phyloP scores from a whole-genome alignment of 2,329 filamentous ascomycete genomes.

The Ophiostoma quercus region DNA sequence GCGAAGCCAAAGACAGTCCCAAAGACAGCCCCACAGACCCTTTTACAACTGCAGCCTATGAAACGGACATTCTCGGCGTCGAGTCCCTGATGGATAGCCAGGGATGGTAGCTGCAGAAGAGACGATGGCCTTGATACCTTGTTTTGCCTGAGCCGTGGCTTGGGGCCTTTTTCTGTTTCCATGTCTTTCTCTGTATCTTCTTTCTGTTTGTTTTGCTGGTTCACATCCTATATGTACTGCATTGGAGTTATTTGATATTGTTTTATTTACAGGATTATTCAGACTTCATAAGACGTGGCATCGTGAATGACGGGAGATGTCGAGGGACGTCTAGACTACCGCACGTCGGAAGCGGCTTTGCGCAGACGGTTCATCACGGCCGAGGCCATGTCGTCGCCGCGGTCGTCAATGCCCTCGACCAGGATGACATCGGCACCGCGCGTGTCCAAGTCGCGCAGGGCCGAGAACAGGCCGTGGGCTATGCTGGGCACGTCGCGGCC shows the following conservation, averaged over 20 bases:
- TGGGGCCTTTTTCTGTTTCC: not conserved
- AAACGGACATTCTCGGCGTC: not conserved
- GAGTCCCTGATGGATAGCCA: not conserved
- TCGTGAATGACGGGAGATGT: not conserved
- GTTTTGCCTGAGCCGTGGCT: not conserved
- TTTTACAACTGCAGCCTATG: not conserved
- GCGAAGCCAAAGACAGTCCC: not conserved
- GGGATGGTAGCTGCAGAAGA: not conserved
- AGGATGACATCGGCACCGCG: constrained; percentile 75
- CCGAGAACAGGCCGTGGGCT: constrained; percentile 81
- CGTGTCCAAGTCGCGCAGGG: constrained; percentile 77
- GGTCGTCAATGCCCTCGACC: constrained; percentile 79
- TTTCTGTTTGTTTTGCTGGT: constrained; percentile 11
- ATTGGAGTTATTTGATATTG: constrained; percentile 16
- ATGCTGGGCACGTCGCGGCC: constrained; percentile 67
- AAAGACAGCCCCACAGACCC: not conserved
- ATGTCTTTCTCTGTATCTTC: not conserved
- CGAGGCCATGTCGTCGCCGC: constrained; percentile 77
- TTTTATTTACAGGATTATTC: constrained; percentile 20
- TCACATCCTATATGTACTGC: constrained; percentile 6
- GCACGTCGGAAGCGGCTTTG: constrained; percentile 65
- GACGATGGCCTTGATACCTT: not conserved
- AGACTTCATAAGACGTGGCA: not conserved
- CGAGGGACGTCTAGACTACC: constrained; percentile 27
- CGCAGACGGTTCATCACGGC: constrained; percentile 80